Percentiles rank a stretch among this genome's conserved stretches.
phyloP scores from a whole-genome alignment of 2,329 filamentous ascomycete genomes.

The Leptodontidium sp. region DNA sequence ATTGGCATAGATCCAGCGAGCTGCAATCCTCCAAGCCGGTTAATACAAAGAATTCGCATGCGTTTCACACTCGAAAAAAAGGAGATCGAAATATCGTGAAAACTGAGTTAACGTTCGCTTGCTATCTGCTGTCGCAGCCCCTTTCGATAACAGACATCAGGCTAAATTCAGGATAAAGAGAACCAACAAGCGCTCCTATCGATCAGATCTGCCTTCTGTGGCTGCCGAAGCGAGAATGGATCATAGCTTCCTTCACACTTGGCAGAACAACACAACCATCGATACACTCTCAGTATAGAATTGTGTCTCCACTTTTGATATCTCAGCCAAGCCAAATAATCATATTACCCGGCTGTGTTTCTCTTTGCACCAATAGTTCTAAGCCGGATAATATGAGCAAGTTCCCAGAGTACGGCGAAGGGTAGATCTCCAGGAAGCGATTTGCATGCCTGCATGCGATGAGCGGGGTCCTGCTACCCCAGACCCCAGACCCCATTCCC shows the following conservation, averaged over 20 bases:
- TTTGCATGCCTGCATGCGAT: background rate
- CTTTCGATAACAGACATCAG: background rate
- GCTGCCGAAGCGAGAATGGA: background rate
- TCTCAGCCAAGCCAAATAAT: background rate
- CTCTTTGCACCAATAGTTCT: background rate
- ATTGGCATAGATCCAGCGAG: no score
- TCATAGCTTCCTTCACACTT: background rate
- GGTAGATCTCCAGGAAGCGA: background rate
- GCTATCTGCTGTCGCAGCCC: background rate
- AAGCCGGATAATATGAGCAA: background rate
- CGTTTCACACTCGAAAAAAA: background rate
- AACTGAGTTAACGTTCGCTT: background rate
- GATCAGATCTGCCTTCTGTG: background rate
- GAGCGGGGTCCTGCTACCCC: background rate
- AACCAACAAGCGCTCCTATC: background rate
- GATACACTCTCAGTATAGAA: background rate
- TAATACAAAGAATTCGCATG: background rate
- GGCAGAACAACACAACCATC: background rate
- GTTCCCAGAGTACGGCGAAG: background rate
- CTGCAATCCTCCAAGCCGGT: background rate
- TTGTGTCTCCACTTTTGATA: background rate
- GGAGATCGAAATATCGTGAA: background rate
- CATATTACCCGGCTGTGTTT: background rate
- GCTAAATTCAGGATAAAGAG: slow-evolving; percentile 10
- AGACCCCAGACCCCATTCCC: slow-evolving; percentile 1